phyloP scores from a whole-genome alignment of 768 basidiomycete genomes.

The Amanita exitialis region DNA sequence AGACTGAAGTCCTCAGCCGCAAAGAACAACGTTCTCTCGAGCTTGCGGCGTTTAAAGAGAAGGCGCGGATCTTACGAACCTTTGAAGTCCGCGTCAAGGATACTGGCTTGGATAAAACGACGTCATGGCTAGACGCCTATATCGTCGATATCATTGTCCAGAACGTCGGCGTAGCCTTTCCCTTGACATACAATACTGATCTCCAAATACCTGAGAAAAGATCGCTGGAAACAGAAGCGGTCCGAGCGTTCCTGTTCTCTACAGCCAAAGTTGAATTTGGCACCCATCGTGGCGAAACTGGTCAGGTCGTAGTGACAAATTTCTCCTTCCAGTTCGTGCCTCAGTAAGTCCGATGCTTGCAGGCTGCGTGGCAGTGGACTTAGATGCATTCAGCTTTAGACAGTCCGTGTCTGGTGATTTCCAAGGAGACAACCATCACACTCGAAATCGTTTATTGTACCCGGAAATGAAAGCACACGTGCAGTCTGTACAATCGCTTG shows the following conservation, averaged over 20 bases:
- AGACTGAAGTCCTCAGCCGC: constrained; percentile 69
- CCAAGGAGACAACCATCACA: constrained; percentile 52
- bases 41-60: constrained; percentile 75
- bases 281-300: constrained; percentile 68
- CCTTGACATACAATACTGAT: constrained; percentile 55
- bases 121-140: constrained; percentile 48
- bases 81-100: constrained; percentile 58
- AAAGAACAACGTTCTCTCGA: constrained; percentile 71
- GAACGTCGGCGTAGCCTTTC: constrained; percentile 86
- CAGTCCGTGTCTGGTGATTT: constrained; percentile 68
- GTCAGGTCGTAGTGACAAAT: constrained; percentile 59
- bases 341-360: constrained; percentile 33
- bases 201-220: constrained; percentile 38
- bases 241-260: constrained; percentile 81
- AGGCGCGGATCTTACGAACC: constrained; percentile 65
- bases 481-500: constrained; percentile 38
- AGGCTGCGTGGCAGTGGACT: constrained; percentile 7
- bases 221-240: constrained; percentile 28
- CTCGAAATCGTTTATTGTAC: constrained; percentile 65
- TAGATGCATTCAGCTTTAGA: constrained; percentile 53
- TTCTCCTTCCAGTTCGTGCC: constrained; percentile 84
- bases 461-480: constrained; percentile 75
- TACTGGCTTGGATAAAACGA: constrained; percentile 20
- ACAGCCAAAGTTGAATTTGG: constrained; percentile 67
- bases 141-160: constrained; percentile 43